Evolutionary conservation across 192 early-diverging fungal genomes (phyloP), one percentile per base, ranked within the genome.

Genomic region (Phlyctochytrium arcticum): DNA sequence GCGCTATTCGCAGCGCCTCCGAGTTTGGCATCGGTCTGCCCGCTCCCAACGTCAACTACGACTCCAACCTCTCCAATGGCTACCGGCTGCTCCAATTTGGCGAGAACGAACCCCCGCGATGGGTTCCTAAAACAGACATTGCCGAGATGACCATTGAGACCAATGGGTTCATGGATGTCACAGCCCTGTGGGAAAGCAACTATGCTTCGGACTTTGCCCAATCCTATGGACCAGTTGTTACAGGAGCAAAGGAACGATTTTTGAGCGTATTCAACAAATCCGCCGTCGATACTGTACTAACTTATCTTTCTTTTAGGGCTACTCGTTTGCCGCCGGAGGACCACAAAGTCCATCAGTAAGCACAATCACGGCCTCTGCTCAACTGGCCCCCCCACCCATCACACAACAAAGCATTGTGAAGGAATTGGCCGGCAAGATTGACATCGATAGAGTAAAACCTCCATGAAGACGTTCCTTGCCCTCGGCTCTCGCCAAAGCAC

Each of bases 121-220:
- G 50, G 50, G 50, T 53, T 8, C 50, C 50, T 27, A 27, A 53
- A 27, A 53, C 50, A 17, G 29, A 19, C 15, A 4, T 53, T 4
- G 24, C 30, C 5, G 50, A 27, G 4, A 53, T 53, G 50, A 53
- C 50, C 29, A 53, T 53, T 8, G 50, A 53, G 29, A 27, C 3
- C 17, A 21, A 30, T 29, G 50, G 50, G 50, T 53, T 53, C 50
- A 53, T 53, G 50, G 50, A 53, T 27, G 50, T 53, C 19, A 53
- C 50, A 17, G 15, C 17, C 50, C 4, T 53, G 29, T 53, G 50
- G 50, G 50, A 53, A 27, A 53, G 19, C 19, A 8, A 2, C 15
- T 53, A 53, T 27, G 15, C 4, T 15, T 15, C 24, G 19, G 8
- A 9, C 50, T 53, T 53, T 53, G 50, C 17, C 19, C 24, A 21